Evolutionary conservation across 2,329 filamentous ascomycete genomes (phyloP), one percentile per base, ranked within the genome.

Genomic region (Teratosphaeria destructans): DNA sequence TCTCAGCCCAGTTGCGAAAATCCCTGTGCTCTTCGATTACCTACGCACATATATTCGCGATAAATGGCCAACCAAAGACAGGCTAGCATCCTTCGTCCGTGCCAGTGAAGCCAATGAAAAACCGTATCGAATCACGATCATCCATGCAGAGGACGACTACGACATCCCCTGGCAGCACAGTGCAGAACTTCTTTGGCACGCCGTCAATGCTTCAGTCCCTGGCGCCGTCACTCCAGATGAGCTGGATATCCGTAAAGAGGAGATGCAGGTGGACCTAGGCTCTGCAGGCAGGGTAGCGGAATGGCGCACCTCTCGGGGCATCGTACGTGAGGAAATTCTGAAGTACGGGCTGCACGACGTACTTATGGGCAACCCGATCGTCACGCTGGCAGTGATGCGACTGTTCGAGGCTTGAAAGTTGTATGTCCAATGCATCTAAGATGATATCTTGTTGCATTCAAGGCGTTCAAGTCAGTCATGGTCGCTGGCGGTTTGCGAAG

Each of bases 301-400:
- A 57, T 78, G 78, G 74, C 67, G 64, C 54, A 79, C 78, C 0
- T 61, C 69, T 10, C 74, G 74, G 35, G 82, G 82, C 1, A 58
- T 79, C 0, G 73, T 85, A n/a, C 72, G 78, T 57, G 77, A 83
- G 65, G 76, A 83, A 56, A 80, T 85, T 6, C 60, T 82, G 5
- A 81, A 81, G 67, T 78, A 79, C 63, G 82, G 82, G 0, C 67
- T 83, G 16, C 82, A 85, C 59, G 82, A 85, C 69, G 74, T 77
- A 37, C 77, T 83, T 55, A 84, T 85, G 82, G 78, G 78, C 3
- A 81, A 83, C 67, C 80, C 81, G 0, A 73, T 81, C 4, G 75
- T 83, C 0, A 79, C 77, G 49, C 65, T 81, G 60, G 81, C 82
- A 2, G 73, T 84, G 8, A 74, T 78, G 65, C 72, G 75, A 7